Percentiles rank a stretch among this genome's conserved stretches.
These are phyloP conservation scores for Trichomonascaceae sp. DNA, from an alignment of 1,139 yeast species.

Conservation along the genomic window DNA sequence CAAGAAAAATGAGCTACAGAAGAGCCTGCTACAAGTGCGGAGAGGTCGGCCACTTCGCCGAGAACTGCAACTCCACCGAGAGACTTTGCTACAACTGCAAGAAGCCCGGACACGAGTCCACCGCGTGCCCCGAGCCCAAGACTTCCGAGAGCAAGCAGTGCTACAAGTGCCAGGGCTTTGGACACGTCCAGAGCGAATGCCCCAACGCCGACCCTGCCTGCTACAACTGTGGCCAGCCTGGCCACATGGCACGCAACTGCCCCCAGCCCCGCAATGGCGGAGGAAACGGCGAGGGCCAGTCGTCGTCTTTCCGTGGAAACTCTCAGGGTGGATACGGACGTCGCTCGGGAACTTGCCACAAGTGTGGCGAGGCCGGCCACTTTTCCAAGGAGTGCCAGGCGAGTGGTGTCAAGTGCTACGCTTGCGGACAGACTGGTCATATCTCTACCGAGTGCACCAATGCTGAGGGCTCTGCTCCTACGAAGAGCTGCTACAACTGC, in stretches of 20 bases:
- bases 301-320: not conserved
- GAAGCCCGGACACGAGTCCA: constrained; percentile 69
- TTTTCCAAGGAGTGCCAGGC: constrained; percentile 87
- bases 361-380: constrained; percentile 90
- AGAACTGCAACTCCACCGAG: constrained; percentile 67
- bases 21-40: constrained; percentile 46
- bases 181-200: constrained; percentile 60
- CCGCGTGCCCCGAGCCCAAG: constrained; percentile 77
- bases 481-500: constrained; percentile 73
- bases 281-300: not conserved
- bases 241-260: constrained; percentile 65
- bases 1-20: not conserved
- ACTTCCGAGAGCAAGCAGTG: constrained; percentile 77
- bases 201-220: constrained; percentile 23
- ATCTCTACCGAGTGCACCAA: constrained; percentile 63
- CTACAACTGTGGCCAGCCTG: constrained; percentile 54
- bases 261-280: constrained; percentile 24
- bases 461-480: constrained; percentile 13
- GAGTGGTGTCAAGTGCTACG: constrained; percentile 63
- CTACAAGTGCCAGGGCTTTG: constrained; percentile 62
- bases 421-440: constrained; percentile 80
- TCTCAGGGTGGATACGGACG: constrained; percentile 3
- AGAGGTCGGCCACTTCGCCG: constrained; percentile 84
- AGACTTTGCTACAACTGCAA: constrained; percentile 91
- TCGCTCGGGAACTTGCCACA: constrained; percentile 65